Percentiles rank a stretch among this genome's conserved stretches.
phyloP scores from a whole-genome alignment of 441 rosid species.

The Eutrema salsugineum region DNA sequence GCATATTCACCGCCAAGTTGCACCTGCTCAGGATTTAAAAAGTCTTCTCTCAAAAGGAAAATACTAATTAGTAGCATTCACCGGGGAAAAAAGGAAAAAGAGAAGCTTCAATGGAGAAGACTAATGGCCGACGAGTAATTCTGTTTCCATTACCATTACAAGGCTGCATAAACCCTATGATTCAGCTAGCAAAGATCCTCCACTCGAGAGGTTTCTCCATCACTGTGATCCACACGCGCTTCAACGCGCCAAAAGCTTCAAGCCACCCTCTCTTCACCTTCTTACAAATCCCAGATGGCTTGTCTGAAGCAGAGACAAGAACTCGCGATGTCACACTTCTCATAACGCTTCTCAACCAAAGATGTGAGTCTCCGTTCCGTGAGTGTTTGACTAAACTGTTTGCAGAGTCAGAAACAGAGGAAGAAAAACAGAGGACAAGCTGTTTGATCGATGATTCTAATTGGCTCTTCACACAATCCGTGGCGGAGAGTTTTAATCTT shows the following conservation, averaged over 20 bases:
- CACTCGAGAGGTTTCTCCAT: conserved; percentile 26
- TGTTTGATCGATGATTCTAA: conserved; percentile 38
- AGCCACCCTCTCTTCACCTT: conserved; percentile 29
- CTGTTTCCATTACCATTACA: conserved; percentile 31
- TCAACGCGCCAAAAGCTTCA: conserved; percentile 26
- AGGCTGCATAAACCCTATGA: conserved; percentile 32
- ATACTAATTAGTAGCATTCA: background rate
- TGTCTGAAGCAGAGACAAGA: conserved; percentile 9
- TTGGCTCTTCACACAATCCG: conserved; percentile 35
- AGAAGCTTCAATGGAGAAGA: conserved; percentile 20
- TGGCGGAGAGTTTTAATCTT: conserved; percentile 28
- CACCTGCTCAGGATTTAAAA: too few relatives aligned
- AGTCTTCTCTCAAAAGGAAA: background rate
- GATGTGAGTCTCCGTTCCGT: conserved; percentile 24
- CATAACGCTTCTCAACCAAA: conserved; percentile 23
- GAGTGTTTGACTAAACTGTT: conserved; percentile 25
- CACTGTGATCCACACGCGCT: conserved; percentile 29
- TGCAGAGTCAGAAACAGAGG: conserved; percentile 11
- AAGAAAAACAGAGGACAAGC: background rate
- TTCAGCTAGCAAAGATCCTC: conserved; percentile 29
- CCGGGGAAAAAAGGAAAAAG: background rate
- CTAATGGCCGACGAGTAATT: background rate
- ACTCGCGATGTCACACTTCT: conserved; percentile 16
- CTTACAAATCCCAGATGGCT: conserved; percentile 27
- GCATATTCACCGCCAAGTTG: too few relatives aligned